Evolutionary conservation across 805 yeast genomes (phyloP).

Genomic region (Wickerhamiella azyma): DNA sequence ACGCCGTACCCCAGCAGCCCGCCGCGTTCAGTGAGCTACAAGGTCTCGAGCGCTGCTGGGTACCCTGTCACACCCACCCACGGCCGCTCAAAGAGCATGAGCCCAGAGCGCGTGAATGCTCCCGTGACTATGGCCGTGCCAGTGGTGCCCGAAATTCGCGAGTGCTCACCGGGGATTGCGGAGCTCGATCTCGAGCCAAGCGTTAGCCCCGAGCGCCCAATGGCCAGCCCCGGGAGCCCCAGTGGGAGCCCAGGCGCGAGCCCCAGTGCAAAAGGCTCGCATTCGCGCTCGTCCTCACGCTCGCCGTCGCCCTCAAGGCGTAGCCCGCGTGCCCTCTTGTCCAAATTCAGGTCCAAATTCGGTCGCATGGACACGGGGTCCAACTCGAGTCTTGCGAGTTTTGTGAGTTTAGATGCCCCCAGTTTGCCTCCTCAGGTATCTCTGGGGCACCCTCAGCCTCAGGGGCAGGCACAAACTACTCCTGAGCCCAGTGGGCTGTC

Average conservation of each 20-base stretch:
- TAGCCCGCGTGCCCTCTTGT: not conserved
- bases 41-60: not conserved
- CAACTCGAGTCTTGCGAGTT: not conserved
- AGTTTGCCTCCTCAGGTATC: too few species aligned
- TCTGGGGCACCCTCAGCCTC: too few species aligned
- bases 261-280: too few species aligned
- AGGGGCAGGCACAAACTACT: too few species aligned
- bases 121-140: too few species aligned
- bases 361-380: not conserved
- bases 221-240: not conserved
- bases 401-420: not conserved
- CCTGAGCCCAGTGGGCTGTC: too few species aligned
- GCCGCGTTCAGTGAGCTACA: not conserved
- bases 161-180: not conserved
- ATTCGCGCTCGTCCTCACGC: too few species aligned
- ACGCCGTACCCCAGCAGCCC: not conserved
- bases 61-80: not conserved
- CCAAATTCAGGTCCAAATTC: not conserved
- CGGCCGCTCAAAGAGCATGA: not conserved
- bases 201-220: not conserved
- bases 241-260: too few species aligned
- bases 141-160: too few species aligned
- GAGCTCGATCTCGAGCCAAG: not conserved
- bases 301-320: not conserved
- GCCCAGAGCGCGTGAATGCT: not conserved